A percentile compares a stretch with the other conserved stretches of the same genome.
These are phyloP conservation scores for Starmerella sirachaensis DNA, from an alignment of 805 yeast genomes.

Conservation along the genomic window DNA sequence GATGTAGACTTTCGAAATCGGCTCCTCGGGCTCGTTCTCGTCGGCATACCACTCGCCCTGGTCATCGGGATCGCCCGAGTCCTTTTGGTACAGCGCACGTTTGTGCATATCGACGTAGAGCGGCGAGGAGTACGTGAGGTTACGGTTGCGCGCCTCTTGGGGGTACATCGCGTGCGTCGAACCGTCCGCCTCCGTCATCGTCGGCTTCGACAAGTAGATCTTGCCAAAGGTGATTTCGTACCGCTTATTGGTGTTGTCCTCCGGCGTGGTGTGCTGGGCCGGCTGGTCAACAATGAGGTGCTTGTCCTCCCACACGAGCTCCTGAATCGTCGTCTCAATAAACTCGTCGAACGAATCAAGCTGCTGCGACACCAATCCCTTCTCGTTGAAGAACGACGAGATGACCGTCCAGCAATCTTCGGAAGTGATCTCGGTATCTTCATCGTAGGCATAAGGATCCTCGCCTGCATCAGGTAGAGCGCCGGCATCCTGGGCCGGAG, in stretches of 20 bases:
- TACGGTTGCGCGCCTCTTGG: conserved; percentile 94
- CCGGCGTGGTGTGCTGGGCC: conserved; percentile 89
- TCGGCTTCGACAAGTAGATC: conserved; percentile 89
- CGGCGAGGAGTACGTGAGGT: conserved; percentile 91
- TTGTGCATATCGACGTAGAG: conserved; percentile 92
- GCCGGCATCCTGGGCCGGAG: conserved; percentile 11
- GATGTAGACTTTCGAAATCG: conserved; percentile 72
- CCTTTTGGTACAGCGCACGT: conserved; percentile 44
- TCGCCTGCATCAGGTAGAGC: conserved; percentile 11
- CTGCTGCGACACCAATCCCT: conserved; percentile 96
- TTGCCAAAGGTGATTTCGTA: conserved; percentile 97
- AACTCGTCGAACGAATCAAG: conserved; percentile 96
- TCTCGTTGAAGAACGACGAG: conserved; percentile 88
- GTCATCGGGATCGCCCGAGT: conserved; percentile 22
- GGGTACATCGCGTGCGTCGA: conserved; percentile 98
- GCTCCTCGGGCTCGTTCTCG: conserved; percentile 47
- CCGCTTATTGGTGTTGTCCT: conserved; percentile 79
- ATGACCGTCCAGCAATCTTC: conserved; percentile 99
- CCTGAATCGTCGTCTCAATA: conserved; percentile 92
- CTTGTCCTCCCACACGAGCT: conserved; percentile 90
- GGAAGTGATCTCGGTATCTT: conserved; percentile 66
- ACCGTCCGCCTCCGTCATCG: conserved; percentile 99
- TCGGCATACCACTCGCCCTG: conserved; percentile 55
- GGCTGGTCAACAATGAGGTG: conserved; percentile 92
- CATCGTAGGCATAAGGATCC: conserved; percentile 48